Evolutionary conservation across 2,329 filamentous ascomycete genomes (phyloP), one percentile per base, ranked within the genome.

Genomic region (Neospermospora avenae): DNA sequence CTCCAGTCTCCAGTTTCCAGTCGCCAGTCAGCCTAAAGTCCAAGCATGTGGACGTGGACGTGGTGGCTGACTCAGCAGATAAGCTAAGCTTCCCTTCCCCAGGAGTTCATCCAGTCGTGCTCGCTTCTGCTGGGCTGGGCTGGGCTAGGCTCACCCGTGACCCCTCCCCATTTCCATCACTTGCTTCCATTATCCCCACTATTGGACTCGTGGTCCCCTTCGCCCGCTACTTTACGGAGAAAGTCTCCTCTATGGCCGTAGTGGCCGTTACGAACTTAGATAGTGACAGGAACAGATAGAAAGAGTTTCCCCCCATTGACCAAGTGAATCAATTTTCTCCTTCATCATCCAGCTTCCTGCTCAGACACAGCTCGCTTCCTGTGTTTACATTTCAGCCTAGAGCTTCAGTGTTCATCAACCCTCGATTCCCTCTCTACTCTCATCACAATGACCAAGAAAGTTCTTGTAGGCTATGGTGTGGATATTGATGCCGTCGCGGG

Each of bases 401-500:
- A 42, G 45, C 18, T 41, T 7, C 24, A n/a, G 13, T 24, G 6
- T 53, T 8, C 16, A 22, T n/a, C n/a, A 55, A 45, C n/a, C 34
- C 35, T 37, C 39, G 6, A 7, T 56, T 28, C 22, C n/a, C 10
- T 13, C 37, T 39, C 28, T 25, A 28, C 37, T 24, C 28, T 10
- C 34, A 39, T 55, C 52, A 39, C 39, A 51, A 78, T 78, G 75
- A 75, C 71, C 45, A 78, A 78, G 71, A 83, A 83, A 55, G 78
- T 84, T 52, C 77, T 84, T 39, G 78, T 81, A 45, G 76, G 82
- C 65, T 90, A 89, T 67, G 86, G 87, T 2, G 85, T 91, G 24
- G 88, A 91, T 63, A 86, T 91, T 25, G 88, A 91, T 65, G 88
- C 87, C n/a, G 86, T 91, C 1, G 84, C 87, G 1, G 87, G 88